A percentile compares a stretch with the other conserved stretches of the same genome.
Evolutionary conservation across 2,329 filamentous ascomycete genomes (phyloP).

Genomic region (Cadophora sp.): DNA sequence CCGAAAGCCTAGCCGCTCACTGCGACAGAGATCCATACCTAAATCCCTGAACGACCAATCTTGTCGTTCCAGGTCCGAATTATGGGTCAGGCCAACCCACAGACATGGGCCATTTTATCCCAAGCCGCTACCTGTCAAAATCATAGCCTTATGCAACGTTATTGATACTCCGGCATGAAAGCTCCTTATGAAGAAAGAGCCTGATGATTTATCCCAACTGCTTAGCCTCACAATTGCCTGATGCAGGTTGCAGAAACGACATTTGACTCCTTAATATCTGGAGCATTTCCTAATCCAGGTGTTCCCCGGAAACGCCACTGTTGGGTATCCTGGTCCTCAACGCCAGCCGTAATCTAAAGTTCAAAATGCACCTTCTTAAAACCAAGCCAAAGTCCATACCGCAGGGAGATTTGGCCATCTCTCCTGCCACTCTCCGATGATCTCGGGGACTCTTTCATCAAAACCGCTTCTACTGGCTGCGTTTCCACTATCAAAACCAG

Average conservation of each 20-base stretch:
- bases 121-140: conserved; percentile 7
- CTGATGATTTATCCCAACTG: conserved; percentile 18
- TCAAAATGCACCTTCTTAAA: conserved; percentile 57
- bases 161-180: conserved; percentile 23
- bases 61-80: conserved; percentile 1
- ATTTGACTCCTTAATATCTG: conserved; percentile 15
- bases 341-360: conserved; percentile 27
- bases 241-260: conserved; percentile 6
- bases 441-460: conserved; percentile 91
- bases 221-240: conserved; percentile 13
- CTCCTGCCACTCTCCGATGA: conserved; percentile 93
- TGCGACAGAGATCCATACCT: conserved; percentile 12
- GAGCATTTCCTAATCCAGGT: conserved; percentile 19
- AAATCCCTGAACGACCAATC: conserved; percentile 19
- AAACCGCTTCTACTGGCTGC: conserved; percentile 76
- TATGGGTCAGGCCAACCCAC: conserved; percentile 2
- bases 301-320: conserved; percentile 22
- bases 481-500: conserved; percentile 73
- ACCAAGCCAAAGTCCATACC: conserved; percentile 95
- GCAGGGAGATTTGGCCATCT: conserved; percentile 90
- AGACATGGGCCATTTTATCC: conserved; percentile 16
- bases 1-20: conserved; percentile 16
- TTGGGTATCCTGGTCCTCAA: conserved; percentile 34
- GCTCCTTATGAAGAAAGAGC: not conserved
- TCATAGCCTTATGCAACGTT: conserved; percentile 21